Evolutionary conservation across 768 basidiomycete species (phyloP).

Genomic region (Galerina sulciceps): DNA sequence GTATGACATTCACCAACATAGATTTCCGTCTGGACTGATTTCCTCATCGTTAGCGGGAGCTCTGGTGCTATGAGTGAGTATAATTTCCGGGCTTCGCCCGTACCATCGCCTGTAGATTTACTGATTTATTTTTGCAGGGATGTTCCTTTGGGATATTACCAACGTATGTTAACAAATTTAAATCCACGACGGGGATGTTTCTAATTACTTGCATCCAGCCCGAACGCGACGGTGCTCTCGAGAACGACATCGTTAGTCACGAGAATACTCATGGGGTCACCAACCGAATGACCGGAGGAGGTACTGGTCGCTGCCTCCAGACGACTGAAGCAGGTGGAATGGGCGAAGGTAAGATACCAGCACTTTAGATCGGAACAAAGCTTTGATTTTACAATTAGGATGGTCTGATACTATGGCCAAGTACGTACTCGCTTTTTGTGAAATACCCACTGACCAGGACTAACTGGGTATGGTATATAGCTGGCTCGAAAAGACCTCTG

Average conservation of each 20-base stretch:
- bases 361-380: no score
- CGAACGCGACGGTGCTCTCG: slow-evolving; percentile 66
- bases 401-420: slow-evolving; percentile 59
- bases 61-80: slow-evolving; percentile 43
- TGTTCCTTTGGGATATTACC: slow-evolving; percentile 42
- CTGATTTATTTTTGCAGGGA: slow-evolving; percentile 27
- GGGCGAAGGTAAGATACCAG: slow-evolving; percentile 44
- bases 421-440: slow-evolving; percentile 21
- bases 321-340: slow-evolving; percentile 69
- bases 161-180: slow-evolving; percentile 16
- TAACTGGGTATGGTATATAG: slow-evolving; percentile 21
- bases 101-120: neutral
- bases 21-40: neutral
- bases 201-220: slow-evolving; percentile 32
- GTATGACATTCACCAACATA: neutral
- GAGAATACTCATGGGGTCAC: slow-evolving; percentile 60
- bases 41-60: slow-evolving; percentile 3
- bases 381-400: neutral
- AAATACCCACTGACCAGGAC: neutral
- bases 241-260: slow-evolving; percentile 59
- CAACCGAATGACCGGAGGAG: slow-evolving; percentile 58
- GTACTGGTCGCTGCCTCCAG: slow-evolving; percentile 63
- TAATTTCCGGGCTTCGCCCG: neutral
- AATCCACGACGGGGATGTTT: slow-evolving; percentile 15
- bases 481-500: slow-evolving; percentile 49